A percentile compares a stretch with the other conserved stretches of the same genome.
Conservation (phyloP, 2,329 filamentous ascomycete genomes). For the Graphium sp. region DNA sequence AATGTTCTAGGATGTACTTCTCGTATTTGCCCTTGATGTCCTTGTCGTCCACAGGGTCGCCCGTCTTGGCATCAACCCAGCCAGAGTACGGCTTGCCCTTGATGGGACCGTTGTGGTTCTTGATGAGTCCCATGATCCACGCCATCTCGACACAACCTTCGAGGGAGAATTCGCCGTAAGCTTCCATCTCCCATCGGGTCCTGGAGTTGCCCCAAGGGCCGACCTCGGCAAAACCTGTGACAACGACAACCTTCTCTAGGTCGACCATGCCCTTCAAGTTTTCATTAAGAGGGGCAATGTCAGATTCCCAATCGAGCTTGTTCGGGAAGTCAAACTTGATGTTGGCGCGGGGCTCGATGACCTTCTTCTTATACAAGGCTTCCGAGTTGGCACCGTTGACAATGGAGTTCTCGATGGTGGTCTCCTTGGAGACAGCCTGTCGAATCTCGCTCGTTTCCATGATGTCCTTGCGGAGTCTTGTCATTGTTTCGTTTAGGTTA, state of each 20-base stretch:
- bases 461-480: conserved; percentile 79
- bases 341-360: conserved; percentile 85
- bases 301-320: conserved; percentile 80
- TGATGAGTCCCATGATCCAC: conserved; percentile 99
- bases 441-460: conserved; percentile 91
- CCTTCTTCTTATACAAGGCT: conserved; percentile 85
- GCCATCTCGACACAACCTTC: conserved; percentile 99
- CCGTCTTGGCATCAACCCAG: conserved; percentile 89
- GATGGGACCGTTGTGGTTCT: conserved; percentile 90
- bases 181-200: conserved; percentile 99
- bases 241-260: conserved; percentile 91
- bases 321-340: conserved; percentile 93
- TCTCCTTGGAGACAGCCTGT: conserved; percentile 89
- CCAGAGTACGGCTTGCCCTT: conserved; percentile 95
- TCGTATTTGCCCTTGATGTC: conserved; percentile 97
- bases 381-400: conserved; percentile 90
- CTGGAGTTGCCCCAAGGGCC: conserved; percentile 97
- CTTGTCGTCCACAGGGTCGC: conserved; percentile 93
- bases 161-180: conserved; percentile 86
- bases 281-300: conserved; percentile 75
- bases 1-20: conserved; percentile 89
- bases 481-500: conserved; percentile 89
- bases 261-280: conserved; percentile 96
- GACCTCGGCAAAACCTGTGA: conserved; percentile 91
- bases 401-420: conserved; percentile 88